These are phyloP conservation scores for Cyberlindnera misumaiensis DNA, from an alignment of 805 yeast genomes.

Conservation along the genomic window DNA sequence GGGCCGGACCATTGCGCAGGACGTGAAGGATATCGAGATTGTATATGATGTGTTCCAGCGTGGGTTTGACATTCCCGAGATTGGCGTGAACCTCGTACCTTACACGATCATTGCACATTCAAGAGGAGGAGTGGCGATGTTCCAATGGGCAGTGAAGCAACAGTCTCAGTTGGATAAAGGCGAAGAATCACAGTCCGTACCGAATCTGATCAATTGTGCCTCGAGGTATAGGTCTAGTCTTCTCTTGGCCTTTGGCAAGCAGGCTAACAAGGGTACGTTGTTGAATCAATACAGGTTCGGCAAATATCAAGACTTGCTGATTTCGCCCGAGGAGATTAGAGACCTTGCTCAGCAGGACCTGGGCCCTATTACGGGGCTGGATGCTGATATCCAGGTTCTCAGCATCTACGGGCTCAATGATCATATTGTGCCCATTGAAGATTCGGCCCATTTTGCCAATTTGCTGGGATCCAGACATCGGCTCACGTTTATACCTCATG, in stretches of 20 bases:
- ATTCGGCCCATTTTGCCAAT: conserved; percentile 53
- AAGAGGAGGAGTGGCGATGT: conserved; percentile 71
- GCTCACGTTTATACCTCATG: conserved; percentile 52
- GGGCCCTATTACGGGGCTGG: conserved; percentile 32
- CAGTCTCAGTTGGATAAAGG: conserved; percentile 29
- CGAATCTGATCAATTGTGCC: conserved; percentile 64
- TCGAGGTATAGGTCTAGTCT: conserved; percentile 46
- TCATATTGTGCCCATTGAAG: conserved; percentile 55
- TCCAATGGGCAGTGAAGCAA: conserved; percentile 56
- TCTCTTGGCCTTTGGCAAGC: conserved; percentile 17
- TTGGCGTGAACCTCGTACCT: conserved; percentile 38
- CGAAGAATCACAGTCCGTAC: conserved; percentile 40
- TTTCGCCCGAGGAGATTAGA: conserved; percentile 44
- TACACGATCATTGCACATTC: conserved; percentile 71
- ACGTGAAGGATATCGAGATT: conserved; percentile 58
- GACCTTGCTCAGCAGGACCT: conserved; percentile 46
- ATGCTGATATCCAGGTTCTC: conserved; percentile 45
- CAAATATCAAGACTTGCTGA: conserved; percentile 31
- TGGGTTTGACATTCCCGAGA: conserved; percentile 22
- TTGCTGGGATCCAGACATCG: conserved; percentile 48
- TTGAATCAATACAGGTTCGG: conserved; percentile 47
- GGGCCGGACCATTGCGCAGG: conserved; percentile 60
- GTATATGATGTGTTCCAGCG: conserved; percentile 27
- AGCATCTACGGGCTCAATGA: conserved; percentile 72
- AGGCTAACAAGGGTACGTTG: conserved; percentile 26